These are phyloP conservation scores for Emmonsiellopsis sp. DNA, from an alignment of 2,329 filamentous ascomycete species.

Conservation along the genomic window DNA sequence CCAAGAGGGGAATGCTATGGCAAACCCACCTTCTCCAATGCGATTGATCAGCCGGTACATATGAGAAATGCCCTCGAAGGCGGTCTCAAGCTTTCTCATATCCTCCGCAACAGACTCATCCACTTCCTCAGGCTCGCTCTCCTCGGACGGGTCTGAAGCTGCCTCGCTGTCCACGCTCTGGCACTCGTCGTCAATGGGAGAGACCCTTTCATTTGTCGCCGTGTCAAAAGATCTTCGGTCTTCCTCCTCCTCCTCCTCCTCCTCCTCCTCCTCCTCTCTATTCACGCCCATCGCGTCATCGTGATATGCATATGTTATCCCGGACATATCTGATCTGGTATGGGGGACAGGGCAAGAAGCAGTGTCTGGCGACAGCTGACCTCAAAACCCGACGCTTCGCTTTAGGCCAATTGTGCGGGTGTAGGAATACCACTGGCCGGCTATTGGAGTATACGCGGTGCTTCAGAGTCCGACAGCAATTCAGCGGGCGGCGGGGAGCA, in stretches of 20 bases:
- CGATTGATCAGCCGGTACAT: conserved; percentile 88
- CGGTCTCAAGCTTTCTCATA: conserved; percentile 73
- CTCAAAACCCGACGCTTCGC: neutral
- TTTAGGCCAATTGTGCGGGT: neutral
- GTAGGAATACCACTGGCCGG: no score
- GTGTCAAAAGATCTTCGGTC: conserved; percentile 3
- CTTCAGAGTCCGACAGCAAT: no score
- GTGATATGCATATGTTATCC: neutral
- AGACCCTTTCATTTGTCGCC: neutral
- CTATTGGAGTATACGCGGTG: no score
- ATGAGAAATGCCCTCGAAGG: conserved; percentile 73
- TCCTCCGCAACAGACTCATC: conserved; percentile 61
- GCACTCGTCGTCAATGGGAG: conserved; percentile 20
- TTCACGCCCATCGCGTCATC: conserved; percentile 19
- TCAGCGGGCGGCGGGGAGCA: no score
- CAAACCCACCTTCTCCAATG: conserved; percentile 74
- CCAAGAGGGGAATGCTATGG: conserved; percentile 2
- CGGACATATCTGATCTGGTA: conserved; percentile 16
- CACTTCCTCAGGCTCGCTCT: conserved; percentile 24
- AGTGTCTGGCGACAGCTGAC: neutral
- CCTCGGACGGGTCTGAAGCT: conserved; percentile 16
- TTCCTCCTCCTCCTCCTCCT: conserved; percentile 14
- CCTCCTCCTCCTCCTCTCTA: conserved; percentile 21
- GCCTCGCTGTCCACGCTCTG: conserved; percentile 7
- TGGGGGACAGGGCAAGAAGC: no score